These are phyloP conservation scores for Podospora anserina DNA, from an alignment of 495 filamentous ascomycete species.

Conservation along the genomic window DNA sequence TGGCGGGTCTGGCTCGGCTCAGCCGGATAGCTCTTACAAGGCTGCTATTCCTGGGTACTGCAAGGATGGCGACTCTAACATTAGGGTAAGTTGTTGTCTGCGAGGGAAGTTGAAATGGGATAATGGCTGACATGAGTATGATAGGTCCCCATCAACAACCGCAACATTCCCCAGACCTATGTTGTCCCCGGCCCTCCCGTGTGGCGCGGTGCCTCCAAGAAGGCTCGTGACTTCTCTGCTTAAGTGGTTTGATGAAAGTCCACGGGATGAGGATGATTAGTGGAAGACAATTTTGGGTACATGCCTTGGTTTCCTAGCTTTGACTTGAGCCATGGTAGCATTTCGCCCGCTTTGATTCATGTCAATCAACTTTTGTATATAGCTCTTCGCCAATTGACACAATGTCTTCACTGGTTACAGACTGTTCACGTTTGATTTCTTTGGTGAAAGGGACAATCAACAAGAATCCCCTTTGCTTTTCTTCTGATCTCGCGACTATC, in stretches of 20 bases:
- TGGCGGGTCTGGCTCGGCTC: conserved; percentile 47
- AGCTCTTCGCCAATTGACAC: not conserved
- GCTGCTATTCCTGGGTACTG: conserved; percentile 52
- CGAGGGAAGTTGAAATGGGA: not conserved
- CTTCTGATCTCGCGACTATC: too few relatives aligned
- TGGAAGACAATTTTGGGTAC: not conserved
- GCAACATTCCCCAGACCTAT: conserved; percentile 27
- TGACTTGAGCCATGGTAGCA: not conserved
- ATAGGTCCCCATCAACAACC: conserved; percentile 31
- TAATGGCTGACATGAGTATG: not conserved
- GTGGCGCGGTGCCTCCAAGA: conserved; percentile 21
- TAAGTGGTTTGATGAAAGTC: not conserved
- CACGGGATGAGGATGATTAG: not conserved
- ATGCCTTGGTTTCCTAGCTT: not conserved
- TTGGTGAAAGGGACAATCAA: too few relatives aligned
- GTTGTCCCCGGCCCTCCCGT: conserved; percentile 30
- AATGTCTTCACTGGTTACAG: not conserved
- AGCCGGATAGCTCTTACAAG: conserved; percentile 42
- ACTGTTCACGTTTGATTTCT: too few relatives aligned
- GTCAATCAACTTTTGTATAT: not conserved
- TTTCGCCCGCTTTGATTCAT: not conserved
- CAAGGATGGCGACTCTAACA: conserved; percentile 48
- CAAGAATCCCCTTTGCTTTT: too few relatives aligned
- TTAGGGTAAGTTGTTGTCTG: conserved; percentile 38
- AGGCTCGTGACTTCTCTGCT: conserved; percentile 3